phyloP scores from a whole-genome alignment of 352 stramenopile species.

The Phytophthora multivora region DNA sequence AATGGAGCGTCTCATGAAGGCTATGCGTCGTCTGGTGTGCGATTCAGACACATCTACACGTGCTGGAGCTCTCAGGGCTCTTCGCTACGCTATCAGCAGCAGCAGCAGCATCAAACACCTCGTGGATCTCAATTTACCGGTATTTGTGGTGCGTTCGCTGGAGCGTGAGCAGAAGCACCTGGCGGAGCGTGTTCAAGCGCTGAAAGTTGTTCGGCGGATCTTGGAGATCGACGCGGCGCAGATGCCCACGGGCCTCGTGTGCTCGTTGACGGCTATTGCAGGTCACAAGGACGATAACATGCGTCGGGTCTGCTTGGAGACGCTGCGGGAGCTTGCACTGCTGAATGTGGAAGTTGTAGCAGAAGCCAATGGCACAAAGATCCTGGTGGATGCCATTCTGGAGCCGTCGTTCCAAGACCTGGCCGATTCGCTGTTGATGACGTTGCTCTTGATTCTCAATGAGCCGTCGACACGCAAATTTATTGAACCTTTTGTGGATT shows the following conservation, averaged over 20 bases:
- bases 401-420: constrained; percentile 89
- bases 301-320: constrained; percentile 86
- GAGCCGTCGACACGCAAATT: constrained; percentile 85
- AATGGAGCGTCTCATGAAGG: constrained; percentile 81
- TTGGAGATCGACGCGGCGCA: constrained; percentile 87
- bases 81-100: constrained; percentile 87
- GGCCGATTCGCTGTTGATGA: constrained; percentile 84
- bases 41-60: constrained; percentile 84
- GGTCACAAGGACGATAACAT: constrained; percentile 91
- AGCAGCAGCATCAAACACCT: constrained; percentile 71
- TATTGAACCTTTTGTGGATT: constrained; percentile 89
- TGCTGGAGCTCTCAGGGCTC: constrained; percentile 71
- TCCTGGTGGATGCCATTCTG: constrained; percentile 86
- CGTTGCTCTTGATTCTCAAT: constrained; percentile 85
- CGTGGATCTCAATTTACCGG: constrained; percentile 66
- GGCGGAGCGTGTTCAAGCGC: constrained; percentile 82
- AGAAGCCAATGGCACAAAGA: constrained; percentile 82
- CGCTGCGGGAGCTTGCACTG: constrained; percentile 80
- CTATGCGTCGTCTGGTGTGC: constrained; percentile 73
- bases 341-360: constrained; percentile 84
- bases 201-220: constrained; percentile 86
- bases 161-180: constrained; percentile 89
- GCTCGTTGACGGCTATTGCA: constrained; percentile 82
- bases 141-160: constrained; percentile 86
- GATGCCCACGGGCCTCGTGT: constrained; percentile 85